A percentile compares a stretch with the other conserved stretches of the same genome.
Conservation (phyloP, 2,329 filamentous ascomycete genomes). For the Alternaria sp. region DNA sequence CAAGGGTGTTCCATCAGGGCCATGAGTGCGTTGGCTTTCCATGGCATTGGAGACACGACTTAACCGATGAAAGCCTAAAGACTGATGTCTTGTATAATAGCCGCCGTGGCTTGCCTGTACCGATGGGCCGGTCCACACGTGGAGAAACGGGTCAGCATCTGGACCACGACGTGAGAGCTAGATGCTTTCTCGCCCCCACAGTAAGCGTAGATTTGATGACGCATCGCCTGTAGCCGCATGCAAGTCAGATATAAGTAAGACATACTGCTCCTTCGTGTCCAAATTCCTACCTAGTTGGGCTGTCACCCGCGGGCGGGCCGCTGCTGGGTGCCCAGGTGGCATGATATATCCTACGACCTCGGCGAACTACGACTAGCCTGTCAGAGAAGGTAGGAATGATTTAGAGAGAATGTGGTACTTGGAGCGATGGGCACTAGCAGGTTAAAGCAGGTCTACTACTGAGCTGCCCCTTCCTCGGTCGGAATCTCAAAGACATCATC, state of each 20-base stretch:
- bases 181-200: conserved; percentile 2
- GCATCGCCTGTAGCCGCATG: conserved; percentile 3
- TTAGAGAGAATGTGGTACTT: not conserved
- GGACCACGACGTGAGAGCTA: conserved; percentile 11
- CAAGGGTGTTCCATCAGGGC: not conserved
- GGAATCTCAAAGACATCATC: not conserved
- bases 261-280: not conserved
- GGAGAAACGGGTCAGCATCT: conserved; percentile 15
- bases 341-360: not conserved
- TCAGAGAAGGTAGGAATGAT: not conserved
- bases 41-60: not conserved
- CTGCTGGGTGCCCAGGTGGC: not conserved
- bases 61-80: not conserved
- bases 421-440: not conserved
- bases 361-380: not conserved
- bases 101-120: conserved; percentile 8
- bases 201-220: not conserved
- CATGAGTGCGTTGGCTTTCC: not conserved
- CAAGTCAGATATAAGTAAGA: conserved; percentile 7
- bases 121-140: not conserved
- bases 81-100: conserved; percentile 1
- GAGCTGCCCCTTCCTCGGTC: not conserved
- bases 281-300: not conserved
- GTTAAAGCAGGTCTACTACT: not conserved
- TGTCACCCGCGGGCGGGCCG: not conserved